A percentile compares a stretch with the other conserved stretches of the same genome.
Conservation (phyloP, 495 filamentous ascomycete species). For the Hypoxylon rickii region DNA sequence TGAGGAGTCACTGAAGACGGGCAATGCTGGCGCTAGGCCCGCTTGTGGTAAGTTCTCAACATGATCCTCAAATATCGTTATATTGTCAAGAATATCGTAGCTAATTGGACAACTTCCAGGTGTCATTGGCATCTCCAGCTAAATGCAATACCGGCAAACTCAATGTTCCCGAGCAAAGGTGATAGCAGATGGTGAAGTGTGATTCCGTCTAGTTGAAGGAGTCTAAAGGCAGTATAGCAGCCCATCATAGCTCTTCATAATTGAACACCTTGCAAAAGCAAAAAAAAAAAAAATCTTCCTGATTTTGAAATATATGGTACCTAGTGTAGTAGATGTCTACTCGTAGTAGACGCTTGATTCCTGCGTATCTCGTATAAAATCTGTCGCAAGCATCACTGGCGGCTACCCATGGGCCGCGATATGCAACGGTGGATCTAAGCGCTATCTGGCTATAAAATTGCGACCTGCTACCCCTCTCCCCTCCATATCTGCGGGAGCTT, state of each 20-base stretch:
- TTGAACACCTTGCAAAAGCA: too few relatives aligned
- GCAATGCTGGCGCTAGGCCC: conserved; percentile 88
- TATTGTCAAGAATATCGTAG: conserved; percentile 14
- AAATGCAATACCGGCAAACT: conserved; percentile 29
- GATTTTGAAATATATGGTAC: conserved; percentile 2
- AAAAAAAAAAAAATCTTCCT: conserved; percentile 7
- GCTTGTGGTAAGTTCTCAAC: conserved; percentile 75
- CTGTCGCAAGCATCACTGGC: neutral
- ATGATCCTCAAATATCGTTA: conserved; percentile 1
- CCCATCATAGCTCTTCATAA: conserved; percentile 6
- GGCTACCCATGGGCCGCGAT: neutral
- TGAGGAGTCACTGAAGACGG: conserved; percentile 96
- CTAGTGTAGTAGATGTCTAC: too few relatives aligned
- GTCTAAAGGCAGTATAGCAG: conserved; percentile 13
- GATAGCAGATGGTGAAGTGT: too few relatives aligned
- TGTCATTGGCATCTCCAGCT: conserved; percentile 85
- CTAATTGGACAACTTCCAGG: conserved; percentile 43
- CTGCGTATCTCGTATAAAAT: too few relatives aligned
- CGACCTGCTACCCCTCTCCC: neutral
- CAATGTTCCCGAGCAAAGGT: too few relatives aligned
- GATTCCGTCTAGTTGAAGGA: conserved; percentile 5
- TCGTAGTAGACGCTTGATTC: neutral
- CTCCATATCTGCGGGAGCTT: conserved; percentile 4
- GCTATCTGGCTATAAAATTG: neutral
- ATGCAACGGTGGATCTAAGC: neutral